These are phyloP conservation scores for Blastobotrys petasosporus DNA, from an alignment of 1,139 yeast genomes.

Conservation along the genomic window DNA sequence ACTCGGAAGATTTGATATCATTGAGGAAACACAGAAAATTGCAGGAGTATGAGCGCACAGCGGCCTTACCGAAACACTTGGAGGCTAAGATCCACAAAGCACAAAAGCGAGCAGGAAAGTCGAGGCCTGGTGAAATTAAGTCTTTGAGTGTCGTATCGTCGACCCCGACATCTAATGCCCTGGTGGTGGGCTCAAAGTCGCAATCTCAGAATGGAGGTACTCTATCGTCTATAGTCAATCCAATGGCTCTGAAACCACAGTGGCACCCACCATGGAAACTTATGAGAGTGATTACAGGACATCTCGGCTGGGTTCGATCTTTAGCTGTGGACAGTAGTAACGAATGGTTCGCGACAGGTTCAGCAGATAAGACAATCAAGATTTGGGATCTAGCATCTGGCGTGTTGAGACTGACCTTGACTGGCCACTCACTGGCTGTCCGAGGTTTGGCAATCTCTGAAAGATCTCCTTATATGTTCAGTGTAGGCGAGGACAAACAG, in stretches of 20 bases:
- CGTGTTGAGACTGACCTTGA: constrained; percentile 61
- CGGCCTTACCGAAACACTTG: constrained; percentile 17
- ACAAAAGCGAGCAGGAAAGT: not conserved
- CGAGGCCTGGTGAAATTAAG: too few species aligned
- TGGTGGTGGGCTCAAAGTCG: too few species aligned
- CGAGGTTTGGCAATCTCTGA: constrained; percentile 67
- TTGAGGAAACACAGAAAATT: constrained; percentile 16
- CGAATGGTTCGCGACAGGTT: constrained; percentile 88
- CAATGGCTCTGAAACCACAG: constrained; percentile 30
- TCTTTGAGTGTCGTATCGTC: too few species aligned
- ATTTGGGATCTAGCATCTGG: constrained; percentile 86
- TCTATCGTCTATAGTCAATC: not conserved
- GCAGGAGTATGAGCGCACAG: constrained; percentile 17
- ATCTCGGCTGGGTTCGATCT: constrained; percentile 86
- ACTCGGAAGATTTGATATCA: not conserved
- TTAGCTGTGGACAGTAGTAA: constrained; percentile 80
- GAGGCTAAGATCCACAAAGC: constrained; percentile 18
- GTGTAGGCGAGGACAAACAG: constrained; percentile 90
- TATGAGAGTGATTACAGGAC: constrained; percentile 75
- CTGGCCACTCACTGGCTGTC: constrained; percentile 91
- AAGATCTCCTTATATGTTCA: constrained; percentile 79
- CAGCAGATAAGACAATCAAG: constrained; percentile 81
- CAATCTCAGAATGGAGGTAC: not conserved
- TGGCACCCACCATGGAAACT: constrained; percentile 68
- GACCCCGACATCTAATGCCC: too few species aligned